Percentiles rank a stretch among this genome's conserved stretches.
These are phyloP conservation scores for Xylaria sp. DNA, from an alignment of 2,329 filamentous ascomycete species.

Conservation along the genomic window DNA sequence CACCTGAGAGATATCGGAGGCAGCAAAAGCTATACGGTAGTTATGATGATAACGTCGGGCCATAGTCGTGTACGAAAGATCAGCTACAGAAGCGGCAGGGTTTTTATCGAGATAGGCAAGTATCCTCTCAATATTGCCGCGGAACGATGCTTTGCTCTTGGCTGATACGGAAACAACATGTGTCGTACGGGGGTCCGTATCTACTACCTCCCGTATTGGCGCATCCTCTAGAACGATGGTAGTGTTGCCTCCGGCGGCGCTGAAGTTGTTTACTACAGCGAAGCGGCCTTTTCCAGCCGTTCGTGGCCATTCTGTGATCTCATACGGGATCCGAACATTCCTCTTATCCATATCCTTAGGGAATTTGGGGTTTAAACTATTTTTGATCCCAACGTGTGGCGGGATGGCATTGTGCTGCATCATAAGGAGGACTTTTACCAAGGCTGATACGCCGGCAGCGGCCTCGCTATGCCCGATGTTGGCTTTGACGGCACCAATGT, in stretches of 20 bases:
- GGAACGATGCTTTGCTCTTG: conserved; percentile 63
- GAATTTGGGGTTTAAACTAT: conserved; percentile 57
- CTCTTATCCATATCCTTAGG: conserved; percentile 55
- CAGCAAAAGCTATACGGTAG: conserved; percentile 54
- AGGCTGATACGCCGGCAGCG: conserved; percentile 48
- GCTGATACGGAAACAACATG: conserved; percentile 67
- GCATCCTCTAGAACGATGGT: conserved; percentile 42
- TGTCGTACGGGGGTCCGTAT: conserved; percentile 54
- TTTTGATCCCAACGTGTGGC: conserved; percentile 61
- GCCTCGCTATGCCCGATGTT: conserved; percentile 60
- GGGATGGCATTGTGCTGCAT: conserved; percentile 53
- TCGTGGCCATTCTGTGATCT: conserved; percentile 48
- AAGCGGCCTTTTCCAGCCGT: conserved; percentile 42
- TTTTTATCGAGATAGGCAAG: conserved; percentile 59
- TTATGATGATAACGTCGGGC: conserved; percentile 70
- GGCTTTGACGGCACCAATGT: conserved; percentile 59
- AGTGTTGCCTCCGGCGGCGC: conserved; percentile 62
- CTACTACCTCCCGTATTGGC: conserved; percentile 9
- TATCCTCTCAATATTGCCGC: conserved; percentile 64
- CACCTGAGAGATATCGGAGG: conserved; percentile 8
- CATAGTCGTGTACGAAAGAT: conserved; percentile 73
- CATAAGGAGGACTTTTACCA: conserved; percentile 45
- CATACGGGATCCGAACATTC: conserved; percentile 54
- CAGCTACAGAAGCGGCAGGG: conserved; percentile 60
- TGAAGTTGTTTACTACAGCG: conserved; percentile 64